Evolutionary conservation across 805 yeast genomes (phyloP), one percentile per base, ranked within the genome.

Genomic region (Candida ortonii): DNA sequence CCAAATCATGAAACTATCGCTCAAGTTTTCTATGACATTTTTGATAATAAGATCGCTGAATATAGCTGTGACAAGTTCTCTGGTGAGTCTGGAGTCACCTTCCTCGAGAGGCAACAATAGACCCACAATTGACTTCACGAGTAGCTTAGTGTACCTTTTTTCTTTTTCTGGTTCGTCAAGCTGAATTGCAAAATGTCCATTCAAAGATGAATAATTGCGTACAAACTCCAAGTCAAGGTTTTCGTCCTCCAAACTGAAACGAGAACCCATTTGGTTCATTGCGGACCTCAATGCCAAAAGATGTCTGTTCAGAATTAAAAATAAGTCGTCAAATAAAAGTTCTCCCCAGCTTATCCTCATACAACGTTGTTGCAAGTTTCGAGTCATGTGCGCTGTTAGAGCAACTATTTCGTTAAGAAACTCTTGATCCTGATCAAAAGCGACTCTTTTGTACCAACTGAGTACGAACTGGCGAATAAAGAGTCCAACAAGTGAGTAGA

Each of bases 1-100:
- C 63, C 76, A 70, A 2, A 75, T 43, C 52, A 70, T 65, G 55
- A 71, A 75, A n/a, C 74, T 74, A 36, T 74, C 76, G 7, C 69
- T 57, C 11, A 74, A 38, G 44, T 70, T 71, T 6, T 65, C 69
- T 5, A 71, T 49, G 1, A 65, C 44, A 36, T 64, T 71, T 25
- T 53, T 53, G 25, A 76, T 34, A 0, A 68, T 57, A 26, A 73
- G 44, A 28, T 72, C 77, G 16, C 65, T 59, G 10, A 73, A 25
- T 4, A 76, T 37, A 1, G 68, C 52, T 4, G 62, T 45, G 5
- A 72, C 36, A 30, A 76, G 65, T 16, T 61, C 52, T 5, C 50
- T 44, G 2, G 69, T 66, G 7, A 70, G 41, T 4, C 52, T 44
- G 1, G 76, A 70, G n/a, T 61, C 58, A 3, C 52, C 29, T 22